Evolutionary conservation across 1,284 basidiomycete species (phyloP).

Genomic region (Naganishia liquefaciens): DNA sequence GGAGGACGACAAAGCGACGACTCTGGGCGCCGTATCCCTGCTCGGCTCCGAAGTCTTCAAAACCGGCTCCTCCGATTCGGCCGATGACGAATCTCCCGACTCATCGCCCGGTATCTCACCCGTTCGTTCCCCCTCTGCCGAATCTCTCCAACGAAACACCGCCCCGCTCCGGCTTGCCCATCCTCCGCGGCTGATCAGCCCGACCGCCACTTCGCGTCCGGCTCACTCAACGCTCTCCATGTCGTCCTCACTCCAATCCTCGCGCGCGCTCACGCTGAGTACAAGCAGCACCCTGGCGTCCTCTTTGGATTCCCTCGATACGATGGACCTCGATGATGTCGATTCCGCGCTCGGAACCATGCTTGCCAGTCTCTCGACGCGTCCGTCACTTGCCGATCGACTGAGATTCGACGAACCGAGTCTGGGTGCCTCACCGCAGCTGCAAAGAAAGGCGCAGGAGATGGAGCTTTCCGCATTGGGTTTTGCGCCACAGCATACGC

Average conservation of each 20-base stretch:
- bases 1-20: too few species aligned
- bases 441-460: background rate
- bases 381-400: constrained; percentile 18
- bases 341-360: constrained; percentile 21
- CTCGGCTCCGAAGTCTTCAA: background rate
- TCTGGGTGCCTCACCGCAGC: background rate
- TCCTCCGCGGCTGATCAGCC: constrained; percentile 6
- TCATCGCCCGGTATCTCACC: background rate
- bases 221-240: constrained; percentile 9
- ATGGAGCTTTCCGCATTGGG: constrained; percentile 15
- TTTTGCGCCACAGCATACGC: background rate
- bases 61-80: background rate
- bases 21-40: background rate
- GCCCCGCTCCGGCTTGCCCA: constrained; percentile 14
- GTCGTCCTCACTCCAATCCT: constrained; percentile 11
- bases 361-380: constrained; percentile 22
- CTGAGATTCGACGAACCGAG: constrained; percentile 8
- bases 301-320: constrained; percentile 15
- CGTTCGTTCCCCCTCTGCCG: constrained; percentile 15
- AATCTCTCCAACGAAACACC: constrained; percentile 19
- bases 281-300: constrained; percentile 21
- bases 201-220: constrained; percentile 5
- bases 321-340: constrained; percentile 22
- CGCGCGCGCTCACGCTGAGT: constrained; percentile 10
- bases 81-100: background rate